phyloP scores from a whole-genome alignment of 208 protist species.

The Endotrypanum monterogeii region DNA sequence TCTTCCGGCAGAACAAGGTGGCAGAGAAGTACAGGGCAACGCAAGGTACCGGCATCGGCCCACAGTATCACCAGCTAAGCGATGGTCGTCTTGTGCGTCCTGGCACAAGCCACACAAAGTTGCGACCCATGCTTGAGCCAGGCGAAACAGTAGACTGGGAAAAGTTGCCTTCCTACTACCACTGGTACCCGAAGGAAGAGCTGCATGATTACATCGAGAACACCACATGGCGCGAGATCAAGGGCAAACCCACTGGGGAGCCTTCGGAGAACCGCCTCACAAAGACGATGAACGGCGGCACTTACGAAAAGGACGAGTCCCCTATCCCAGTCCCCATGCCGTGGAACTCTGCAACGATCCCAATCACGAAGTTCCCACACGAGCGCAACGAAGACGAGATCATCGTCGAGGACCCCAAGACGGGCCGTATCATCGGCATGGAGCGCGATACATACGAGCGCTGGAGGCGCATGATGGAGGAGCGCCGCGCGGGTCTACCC shows the following conservation, averaged over 20 bases:
- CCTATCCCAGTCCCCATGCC: slow-evolving; percentile 63
- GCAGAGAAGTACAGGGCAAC: slow-evolving; percentile 87
- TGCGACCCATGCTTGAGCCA: slow-evolving; percentile 84
- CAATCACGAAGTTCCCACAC: slow-evolving; percentile 83
- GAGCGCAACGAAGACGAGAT: slow-evolving; percentile 88
- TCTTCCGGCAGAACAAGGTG: slow-evolving; percentile 80
- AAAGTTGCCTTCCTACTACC: slow-evolving; percentile 88
- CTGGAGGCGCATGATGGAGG: slow-evolving; percentile 86
- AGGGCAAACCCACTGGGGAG: slow-evolving; percentile 62
- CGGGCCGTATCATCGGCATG: slow-evolving; percentile 89
- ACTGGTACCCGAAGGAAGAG: slow-evolving; percentile 90
- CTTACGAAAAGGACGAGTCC: slow-evolving; percentile 49
- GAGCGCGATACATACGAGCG: slow-evolving; percentile 81
- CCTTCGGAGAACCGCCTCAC: slow-evolving; percentile 53
- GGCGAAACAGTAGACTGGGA: slow-evolving; percentile 86
- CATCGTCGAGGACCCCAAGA: slow-evolving; percentile 87
- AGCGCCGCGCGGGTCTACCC: slow-evolving; percentile 58
- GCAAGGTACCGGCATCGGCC: slow-evolving; percentile 86
- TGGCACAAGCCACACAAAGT: slow-evolving; percentile 82
- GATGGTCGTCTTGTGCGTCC: slow-evolving; percentile 84
- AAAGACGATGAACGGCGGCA: slow-evolving; percentile 24
- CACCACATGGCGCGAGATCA: slow-evolving; percentile 81
- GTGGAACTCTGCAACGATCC: slow-evolving; percentile 87
- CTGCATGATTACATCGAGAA: slow-evolving; percentile 90
- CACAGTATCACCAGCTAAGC: slow-evolving; percentile 80